phyloP scores from a whole-genome alignment of 768 basidiomycete species.

The Boletus sp. region DNA sequence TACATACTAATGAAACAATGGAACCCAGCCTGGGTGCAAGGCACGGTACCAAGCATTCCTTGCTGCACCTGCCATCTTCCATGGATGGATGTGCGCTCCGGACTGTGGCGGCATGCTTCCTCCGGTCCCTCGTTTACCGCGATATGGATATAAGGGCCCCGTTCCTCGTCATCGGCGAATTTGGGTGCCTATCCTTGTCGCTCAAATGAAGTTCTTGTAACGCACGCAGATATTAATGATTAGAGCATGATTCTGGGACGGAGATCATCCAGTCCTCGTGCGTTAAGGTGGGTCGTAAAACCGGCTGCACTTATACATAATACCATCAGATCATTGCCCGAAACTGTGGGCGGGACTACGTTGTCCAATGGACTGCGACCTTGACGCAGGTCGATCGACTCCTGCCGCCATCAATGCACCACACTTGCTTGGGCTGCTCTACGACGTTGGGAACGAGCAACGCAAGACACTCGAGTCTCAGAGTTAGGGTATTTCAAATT shows the following conservation, averaged over 20 bases:
- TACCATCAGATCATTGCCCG: background rate
- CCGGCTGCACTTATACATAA: slow-evolving; percentile 18
- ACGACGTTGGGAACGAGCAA: background rate
- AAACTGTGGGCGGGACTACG: background rate
- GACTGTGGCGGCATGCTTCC: background rate
- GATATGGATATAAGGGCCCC: slow-evolving; percentile 14
- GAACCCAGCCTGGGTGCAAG: slow-evolving; percentile 17
- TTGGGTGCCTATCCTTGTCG: slow-evolving; percentile 5
- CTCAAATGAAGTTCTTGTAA: slow-evolving; percentile 7
- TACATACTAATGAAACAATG: slow-evolving; percentile 24
- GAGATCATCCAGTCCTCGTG: slow-evolving; percentile 28
- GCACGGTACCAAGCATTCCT: slow-evolving; percentile 9
- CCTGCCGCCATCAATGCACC: background rate
- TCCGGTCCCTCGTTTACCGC: slow-evolving; percentile 13
- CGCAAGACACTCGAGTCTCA: background rate
- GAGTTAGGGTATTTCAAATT: slow-evolving; percentile 35
- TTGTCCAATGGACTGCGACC: background rate
- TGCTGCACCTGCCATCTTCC: slow-evolving; percentile 15
- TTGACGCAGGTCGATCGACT: background rate
- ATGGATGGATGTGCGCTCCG: slow-evolving; percentile 12
- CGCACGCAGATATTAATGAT: slow-evolving; percentile 13
- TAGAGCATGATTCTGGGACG: slow-evolving; percentile 13
- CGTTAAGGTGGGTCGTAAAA: slow-evolving; percentile 28
- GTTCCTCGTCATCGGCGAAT: slow-evolving; percentile 4
- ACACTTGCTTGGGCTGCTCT: background rate